Conservation (phyloP, 345 rosid genomes). For the Syzygium grande region DNA sequence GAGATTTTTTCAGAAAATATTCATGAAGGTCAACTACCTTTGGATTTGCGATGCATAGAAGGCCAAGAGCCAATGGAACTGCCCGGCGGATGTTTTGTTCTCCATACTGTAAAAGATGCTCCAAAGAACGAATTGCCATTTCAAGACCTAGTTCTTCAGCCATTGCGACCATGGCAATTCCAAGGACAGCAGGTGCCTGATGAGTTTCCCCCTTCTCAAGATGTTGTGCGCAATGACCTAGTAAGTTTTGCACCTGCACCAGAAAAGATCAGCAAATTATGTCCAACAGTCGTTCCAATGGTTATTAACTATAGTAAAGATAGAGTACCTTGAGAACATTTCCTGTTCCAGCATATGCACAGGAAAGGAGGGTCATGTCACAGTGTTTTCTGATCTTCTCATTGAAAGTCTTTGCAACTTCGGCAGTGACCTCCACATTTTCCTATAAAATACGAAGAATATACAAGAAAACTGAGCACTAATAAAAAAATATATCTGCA, state of each 20-base stretch:
- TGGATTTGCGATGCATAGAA: slow-evolving; percentile 94
- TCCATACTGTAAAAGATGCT: slow-evolving; percentile 92
- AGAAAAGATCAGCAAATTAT: slow-evolving; percentile 6
- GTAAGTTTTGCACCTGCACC: slow-evolving; percentile 79
- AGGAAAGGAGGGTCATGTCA: slow-evolving; percentile 86
- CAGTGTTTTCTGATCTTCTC: slow-evolving; percentile 88
- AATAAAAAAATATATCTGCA: background rate
- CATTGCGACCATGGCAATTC: slow-evolving; percentile 98
- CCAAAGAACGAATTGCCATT: slow-evolving; percentile 91
- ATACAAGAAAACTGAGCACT: background rate
- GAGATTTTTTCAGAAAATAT: background rate
- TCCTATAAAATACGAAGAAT: slow-evolving; percentile 37
- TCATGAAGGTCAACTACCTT: slow-evolving; percentile 39
- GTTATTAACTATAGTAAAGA: background rate
- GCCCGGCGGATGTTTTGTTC: slow-evolving; percentile 84
- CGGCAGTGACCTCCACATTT: slow-evolving; percentile 87
- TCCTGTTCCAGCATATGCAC: slow-evolving; percentile 98
- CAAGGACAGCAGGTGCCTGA: slow-evolving; percentile 96
- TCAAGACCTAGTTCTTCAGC: slow-evolving; percentile 97
- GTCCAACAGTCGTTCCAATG: background rate
- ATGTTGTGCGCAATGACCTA: slow-evolving; percentile 84
- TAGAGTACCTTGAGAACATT: slow-evolving; percentile 83
- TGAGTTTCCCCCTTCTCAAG: slow-evolving; percentile 79
- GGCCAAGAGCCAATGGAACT: slow-evolving; percentile 97
- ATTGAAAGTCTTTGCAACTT: slow-evolving; percentile 89